Evolutionary conservation across 1,284 basidiomycete species (phyloP), one percentile per base, ranked within the genome.

Genomic region (Veloboletus limbatus): DNA sequence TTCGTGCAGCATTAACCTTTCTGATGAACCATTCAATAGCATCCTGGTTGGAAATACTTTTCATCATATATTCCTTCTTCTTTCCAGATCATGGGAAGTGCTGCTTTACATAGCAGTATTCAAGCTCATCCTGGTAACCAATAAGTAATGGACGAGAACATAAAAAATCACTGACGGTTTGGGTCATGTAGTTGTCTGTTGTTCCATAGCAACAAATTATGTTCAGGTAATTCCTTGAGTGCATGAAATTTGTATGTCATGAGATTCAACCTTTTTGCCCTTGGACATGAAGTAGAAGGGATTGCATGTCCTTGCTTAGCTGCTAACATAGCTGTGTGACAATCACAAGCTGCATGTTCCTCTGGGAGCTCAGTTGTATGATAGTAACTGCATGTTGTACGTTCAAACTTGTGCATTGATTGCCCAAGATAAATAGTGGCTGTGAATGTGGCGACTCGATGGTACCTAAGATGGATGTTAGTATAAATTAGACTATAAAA

Each of bases 361-460:
- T 48, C 40, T 14, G 57, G 53, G 0, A 60, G 50, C 27, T 66
- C 66, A 0, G 33, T 47, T 2, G 60, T 62, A 2, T 49, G 18
- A 25, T 60, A 62, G 1, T 34, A 47, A 3, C 37, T 11, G 33
- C 54, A 59, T 2, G 53, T 58, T 5, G 39, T 45, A 0, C 20
- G 20, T 9, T 43, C 9, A 24, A 66, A 66, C 17, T 48, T 43
- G 0, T 53, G 48, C 0, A 59, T 6, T 8, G 36, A 13, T 0
- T 27, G 6, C 0, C 62, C 56, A 7, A 65, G 52, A 8, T 18
- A 8, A 68, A 73, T 41, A 52, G 63, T 14, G 79, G 82, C 62
- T 62, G 80, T n/a, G n/a, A n/a, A n/a, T n/a, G n/a, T n/a, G n/a
- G n/a, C n/a, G n/a, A n/a, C n/a, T n/a, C n/a, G n/a, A n/a, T n/a